These are phyloP conservation scores for Tolypocladium pustulatum DNA, from an alignment of 2,329 filamentous ascomycete genomes.

Conservation along the genomic window DNA sequence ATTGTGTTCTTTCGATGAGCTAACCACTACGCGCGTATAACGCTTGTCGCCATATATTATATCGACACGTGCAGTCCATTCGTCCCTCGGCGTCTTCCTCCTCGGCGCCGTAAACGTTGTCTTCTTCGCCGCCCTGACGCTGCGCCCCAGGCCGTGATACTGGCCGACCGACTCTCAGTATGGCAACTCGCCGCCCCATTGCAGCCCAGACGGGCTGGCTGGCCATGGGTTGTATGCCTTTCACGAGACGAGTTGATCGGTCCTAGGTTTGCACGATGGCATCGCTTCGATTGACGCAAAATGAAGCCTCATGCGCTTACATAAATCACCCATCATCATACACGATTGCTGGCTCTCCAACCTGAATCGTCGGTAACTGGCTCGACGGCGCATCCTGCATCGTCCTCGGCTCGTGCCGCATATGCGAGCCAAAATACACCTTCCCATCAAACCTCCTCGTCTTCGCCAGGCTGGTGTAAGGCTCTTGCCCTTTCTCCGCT, in stretches of 20 bases:
- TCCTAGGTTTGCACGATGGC: neutral
- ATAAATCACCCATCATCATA: neutral
- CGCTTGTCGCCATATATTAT: neutral
- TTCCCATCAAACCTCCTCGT: slow-evolving; percentile 75
- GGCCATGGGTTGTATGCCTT: slow-evolving; percentile 36
- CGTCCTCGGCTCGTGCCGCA: slow-evolving; percentile 34
- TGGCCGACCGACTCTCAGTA: slow-evolving; percentile 36
- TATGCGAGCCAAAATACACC: slow-evolving; percentile 83
- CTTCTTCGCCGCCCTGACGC: slow-evolving; percentile 38
- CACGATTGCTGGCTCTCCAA: slow-evolving; percentile 35
- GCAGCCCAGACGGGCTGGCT: slow-evolving; percentile 42
- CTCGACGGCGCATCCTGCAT: slow-evolving; percentile 6
- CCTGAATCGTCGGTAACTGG: slow-evolving; percentile 29
- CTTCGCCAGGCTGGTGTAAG: slow-evolving; percentile 79
- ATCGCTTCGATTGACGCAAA: neutral
- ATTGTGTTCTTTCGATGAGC: neutral
- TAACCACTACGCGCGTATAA: neutral
- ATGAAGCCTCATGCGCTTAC: neutral
- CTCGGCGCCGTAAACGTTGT: slow-evolving; percentile 27
- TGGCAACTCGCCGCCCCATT: slow-evolving; percentile 40
- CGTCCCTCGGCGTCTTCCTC: slow-evolving; percentile 29
- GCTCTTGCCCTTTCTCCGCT: slow-evolving; percentile 68
- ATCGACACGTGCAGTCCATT: slow-evolving; percentile 4
- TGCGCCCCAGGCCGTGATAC: slow-evolving; percentile 43
- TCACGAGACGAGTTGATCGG: neutral